These are phyloP conservation scores for Stephania cephalantha DNA, from an alignment of 164 flowering plant species.

Conservation along the genomic window DNA sequence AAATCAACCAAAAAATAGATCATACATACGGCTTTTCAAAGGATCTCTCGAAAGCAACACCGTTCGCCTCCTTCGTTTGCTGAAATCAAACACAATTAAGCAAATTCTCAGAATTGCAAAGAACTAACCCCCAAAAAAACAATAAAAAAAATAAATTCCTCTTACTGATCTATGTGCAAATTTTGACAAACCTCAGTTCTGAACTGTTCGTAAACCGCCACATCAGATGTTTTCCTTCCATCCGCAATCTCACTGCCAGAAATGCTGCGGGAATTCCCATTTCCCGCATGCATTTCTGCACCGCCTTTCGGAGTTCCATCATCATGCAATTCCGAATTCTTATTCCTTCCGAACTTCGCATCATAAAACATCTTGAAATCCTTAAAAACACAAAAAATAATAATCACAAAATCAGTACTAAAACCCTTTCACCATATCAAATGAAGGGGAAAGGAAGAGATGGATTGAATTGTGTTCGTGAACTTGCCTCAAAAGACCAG, in stretches of 20 bases:
- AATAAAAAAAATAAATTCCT: not conserved
- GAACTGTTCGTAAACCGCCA: conserved; percentile 77
- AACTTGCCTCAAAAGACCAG: conserved; percentile 67
- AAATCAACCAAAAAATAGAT: not conserved
- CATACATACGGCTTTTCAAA: conserved; percentile 24
- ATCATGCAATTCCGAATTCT: conserved; percentile 17
- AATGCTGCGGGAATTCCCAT: conserved; percentile 31
- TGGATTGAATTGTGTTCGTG: not conserved
- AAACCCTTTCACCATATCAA: not conserved
- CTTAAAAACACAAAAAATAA: conserved; percentile 26
- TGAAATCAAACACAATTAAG: conserved; percentile 14
- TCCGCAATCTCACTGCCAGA: conserved; percentile 45
- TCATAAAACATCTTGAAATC: conserved; percentile 88
- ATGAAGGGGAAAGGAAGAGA: not conserved
- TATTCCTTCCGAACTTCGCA: conserved; percentile 87
- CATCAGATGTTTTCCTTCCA: conserved; percentile 43
- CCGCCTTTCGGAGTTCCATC: conserved; percentile 11
- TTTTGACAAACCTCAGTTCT: conserved; percentile 44
- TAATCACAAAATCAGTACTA: not conserved
- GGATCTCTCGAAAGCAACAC: conserved; percentile 13
- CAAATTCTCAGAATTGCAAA: not conserved
- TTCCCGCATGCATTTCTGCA: conserved; percentile 5
- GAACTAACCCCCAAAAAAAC: not conserved
- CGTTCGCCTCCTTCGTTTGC: conserved; percentile 14
- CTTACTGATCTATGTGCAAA: not conserved